Evolutionary conservation across 1,139 yeast species (phyloP), one percentile per base, ranked within the genome.

Genomic region (Blastobotrys apis): DNA sequence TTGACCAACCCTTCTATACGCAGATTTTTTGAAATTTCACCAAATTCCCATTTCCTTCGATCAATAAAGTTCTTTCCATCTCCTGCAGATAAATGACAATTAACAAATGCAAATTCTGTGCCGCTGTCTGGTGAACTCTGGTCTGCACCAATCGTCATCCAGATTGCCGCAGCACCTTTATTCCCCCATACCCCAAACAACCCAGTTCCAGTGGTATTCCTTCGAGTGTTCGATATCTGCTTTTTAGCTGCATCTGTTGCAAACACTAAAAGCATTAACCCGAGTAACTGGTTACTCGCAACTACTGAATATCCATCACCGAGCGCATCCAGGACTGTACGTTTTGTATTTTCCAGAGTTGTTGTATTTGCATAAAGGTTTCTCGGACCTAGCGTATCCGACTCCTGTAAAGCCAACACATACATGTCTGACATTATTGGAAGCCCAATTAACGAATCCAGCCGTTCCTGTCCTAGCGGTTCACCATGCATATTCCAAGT

Each of bases 1-100:
- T 48, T 50, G 16, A 45, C 53, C 29, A 57, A 41, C 12, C 57
- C 58, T 38, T 44, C 38, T 5, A 64, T 41, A 3, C 51, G 44
- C 33, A 64, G 65, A 49, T 53, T 59, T 45, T 33, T 58, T 47
- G 56, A 56, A 39, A 72, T 70, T 33, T 72, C 75, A 10, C 61
- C 59, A 16, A 74, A 54, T 53, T 69, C 77, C 68, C 70, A 69
- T 39, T 70, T 66, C 45, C 75, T 58, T 47, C 69, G 64, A 21
- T 60, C 62, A 23, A 64, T 48, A 26, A 69, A 66, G n/a, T 66
- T 57, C 0, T 71, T 73, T 5, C 81, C 80, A 54, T 81, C 87
- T 43, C 80, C 83, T 2, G 92, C 90, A 3, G 82, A 74, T 40
- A 85, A 67, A 63, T 85, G 95, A 47, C 84, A 77, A 53, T 77